phyloP scores from a whole-genome alignment of 106 monocot species.

The Dioscorea dumetorum region DNA sequence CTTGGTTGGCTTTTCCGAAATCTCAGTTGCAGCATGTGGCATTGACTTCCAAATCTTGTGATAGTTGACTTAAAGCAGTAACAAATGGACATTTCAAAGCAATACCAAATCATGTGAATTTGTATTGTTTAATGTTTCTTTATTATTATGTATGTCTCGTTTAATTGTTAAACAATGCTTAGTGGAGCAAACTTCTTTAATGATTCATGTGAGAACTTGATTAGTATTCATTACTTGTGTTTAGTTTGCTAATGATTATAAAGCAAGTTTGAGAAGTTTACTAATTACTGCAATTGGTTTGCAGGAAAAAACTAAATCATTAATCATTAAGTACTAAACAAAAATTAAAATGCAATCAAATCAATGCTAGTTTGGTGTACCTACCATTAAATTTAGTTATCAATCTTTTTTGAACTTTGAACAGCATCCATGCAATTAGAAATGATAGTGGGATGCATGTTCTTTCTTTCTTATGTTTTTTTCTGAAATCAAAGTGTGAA shows the following conservation, averaged over 20 bases:
- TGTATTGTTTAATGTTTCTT: neutral
- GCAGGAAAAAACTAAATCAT: neutral
- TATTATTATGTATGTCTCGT: neutral
- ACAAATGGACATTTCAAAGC: neutral
- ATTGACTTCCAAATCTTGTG: neutral
- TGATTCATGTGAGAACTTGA: neutral
- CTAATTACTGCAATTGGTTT: no score
- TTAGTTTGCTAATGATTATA: no score
- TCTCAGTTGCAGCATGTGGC: neutral
- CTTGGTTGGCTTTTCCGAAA: neutral
- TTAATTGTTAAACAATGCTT: neutral
- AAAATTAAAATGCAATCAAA: neutral
- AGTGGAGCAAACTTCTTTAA: neutral
- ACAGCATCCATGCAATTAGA: neutral
- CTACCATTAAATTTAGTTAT: neutral
- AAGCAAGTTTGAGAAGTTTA: no score
- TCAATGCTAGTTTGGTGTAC: neutral
- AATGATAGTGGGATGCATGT: neutral
- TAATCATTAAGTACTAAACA: neutral
- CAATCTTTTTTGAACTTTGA: neutral
- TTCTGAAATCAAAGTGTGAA: neutral
- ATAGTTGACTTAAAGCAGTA: neutral
- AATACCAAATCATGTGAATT: neutral
- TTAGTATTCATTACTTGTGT: no score
- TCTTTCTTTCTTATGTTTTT: neutral